Conservation (phyloP, 257 asterid genomes). For the Nicotiana noctiflora region DNA sequence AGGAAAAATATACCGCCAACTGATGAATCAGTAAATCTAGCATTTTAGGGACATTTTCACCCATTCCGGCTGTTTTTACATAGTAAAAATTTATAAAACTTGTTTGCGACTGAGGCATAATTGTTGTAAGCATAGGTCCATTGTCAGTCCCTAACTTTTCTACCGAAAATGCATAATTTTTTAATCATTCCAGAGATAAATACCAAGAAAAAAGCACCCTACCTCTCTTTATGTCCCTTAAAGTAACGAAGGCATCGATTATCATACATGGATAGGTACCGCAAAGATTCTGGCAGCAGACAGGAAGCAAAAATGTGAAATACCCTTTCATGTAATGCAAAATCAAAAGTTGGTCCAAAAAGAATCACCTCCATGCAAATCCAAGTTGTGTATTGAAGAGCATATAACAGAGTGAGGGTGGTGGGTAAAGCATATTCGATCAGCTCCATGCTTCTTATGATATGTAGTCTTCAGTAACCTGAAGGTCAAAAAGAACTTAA, state of each 20-base stretch:
- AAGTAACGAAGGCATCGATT: constrained; percentile 94
- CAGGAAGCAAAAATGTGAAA: constrained; percentile 18
- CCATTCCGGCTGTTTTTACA: neutral
- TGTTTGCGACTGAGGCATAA: too few species aligned
- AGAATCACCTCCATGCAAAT: constrained; percentile 52
- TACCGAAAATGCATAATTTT: neutral
- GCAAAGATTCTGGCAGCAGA: constrained; percentile 55
- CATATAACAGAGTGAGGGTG: constrained; percentile 83
- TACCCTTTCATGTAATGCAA: constrained; percentile 7
- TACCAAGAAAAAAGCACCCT: neutral
- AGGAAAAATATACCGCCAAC: neutral
- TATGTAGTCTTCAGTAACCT: constrained; percentile 84
- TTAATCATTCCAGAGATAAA: neutral
- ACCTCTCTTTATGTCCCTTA: constrained; percentile 94
- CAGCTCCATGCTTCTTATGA: constrained; percentile 92
- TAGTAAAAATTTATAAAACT: too few species aligned
- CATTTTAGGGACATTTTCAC: neutral
- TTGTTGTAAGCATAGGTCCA: neutral
- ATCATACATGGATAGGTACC: constrained; percentile 86
- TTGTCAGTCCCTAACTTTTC: neutral
- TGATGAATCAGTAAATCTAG: neutral
- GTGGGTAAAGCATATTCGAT: constrained; percentile 80
- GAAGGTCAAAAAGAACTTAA: constrained; percentile 20
- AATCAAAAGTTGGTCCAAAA: constrained; percentile 4
- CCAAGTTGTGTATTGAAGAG: constrained; percentile 67